phyloP scores from a whole-genome alignment of 805 yeast species.

The Hanseniaspora thailandica region DNA sequence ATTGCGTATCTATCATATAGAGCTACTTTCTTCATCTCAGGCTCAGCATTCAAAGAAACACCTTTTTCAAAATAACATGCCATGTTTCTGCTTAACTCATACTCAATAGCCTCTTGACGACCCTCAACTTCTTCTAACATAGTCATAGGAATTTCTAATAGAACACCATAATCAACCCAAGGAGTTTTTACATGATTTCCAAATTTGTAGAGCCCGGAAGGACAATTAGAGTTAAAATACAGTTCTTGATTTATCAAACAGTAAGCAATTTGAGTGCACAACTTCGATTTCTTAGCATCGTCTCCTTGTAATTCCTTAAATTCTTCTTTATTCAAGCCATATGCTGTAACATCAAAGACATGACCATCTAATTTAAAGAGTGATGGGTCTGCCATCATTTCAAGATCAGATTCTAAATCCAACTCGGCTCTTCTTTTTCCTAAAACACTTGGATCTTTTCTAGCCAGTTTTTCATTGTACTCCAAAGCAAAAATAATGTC shows the following conservation, averaged over 20 bases:
- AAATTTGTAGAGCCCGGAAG: not conserved
- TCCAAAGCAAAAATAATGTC: too few species aligned
- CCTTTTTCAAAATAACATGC: not conserved
- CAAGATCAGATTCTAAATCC: not conserved
- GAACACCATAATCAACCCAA: not conserved
- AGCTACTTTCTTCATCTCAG: conserved; percentile 36
- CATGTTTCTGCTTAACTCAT: not conserved
- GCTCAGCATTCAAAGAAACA: not conserved
- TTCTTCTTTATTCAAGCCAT: not conserved
- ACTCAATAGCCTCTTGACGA: not conserved
- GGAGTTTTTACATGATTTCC: not conserved
- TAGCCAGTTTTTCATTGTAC: not conserved
- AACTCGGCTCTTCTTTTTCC: not conserved
- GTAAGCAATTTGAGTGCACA: not conserved
- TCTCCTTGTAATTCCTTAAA: not conserved
- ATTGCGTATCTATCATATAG: conserved; percentile 66
- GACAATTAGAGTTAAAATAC: not conserved
- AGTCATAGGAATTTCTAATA: not conserved
- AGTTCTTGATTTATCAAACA: not conserved
- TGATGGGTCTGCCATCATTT: not conserved
- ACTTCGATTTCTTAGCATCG: not conserved
- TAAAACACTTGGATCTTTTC: not conserved
- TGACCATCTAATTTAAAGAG: not conserved
- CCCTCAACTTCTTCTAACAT: not conserved
- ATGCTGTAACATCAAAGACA: not conserved